phyloP scores from a whole-genome alignment of 345 rosid species.

The Eucalyptus curtisii region DNA sequence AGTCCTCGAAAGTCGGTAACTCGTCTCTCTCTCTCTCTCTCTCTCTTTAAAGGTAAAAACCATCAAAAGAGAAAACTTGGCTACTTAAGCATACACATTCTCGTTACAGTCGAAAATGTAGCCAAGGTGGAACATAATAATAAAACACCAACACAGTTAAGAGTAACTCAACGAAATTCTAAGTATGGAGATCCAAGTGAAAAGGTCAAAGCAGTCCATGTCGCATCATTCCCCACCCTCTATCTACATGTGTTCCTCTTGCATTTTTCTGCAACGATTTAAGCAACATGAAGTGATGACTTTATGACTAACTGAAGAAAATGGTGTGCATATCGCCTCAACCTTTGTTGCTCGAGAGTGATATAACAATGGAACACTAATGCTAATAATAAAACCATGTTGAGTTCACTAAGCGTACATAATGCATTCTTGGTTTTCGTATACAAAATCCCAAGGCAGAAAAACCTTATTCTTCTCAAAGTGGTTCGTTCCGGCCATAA shows the following conservation, averaged over 20 bases:
- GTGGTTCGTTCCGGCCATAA: fast-evolving
- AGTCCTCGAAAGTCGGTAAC: neutral
- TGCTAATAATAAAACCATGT: neutral
- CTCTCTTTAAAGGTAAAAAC: neutral
- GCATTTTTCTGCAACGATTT: neutral
- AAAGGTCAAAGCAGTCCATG: neutral
- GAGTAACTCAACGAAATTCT: neutral
- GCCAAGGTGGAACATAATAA: neutral
- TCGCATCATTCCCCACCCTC: neutral
- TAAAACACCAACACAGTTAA: neutral
- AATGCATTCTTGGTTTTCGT: neutral
- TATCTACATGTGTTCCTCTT: neutral
- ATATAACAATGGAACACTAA: neutral
- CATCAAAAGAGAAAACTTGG: neutral
- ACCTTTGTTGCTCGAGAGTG: neutral
- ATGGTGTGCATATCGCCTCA: neutral
- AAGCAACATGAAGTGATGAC: neutral
- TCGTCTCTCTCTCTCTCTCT: neutral
- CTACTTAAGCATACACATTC: neutral
- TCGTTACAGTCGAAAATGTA: neutral
- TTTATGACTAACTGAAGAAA: neutral
- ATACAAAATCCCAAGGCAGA: neutral
- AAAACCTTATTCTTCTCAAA: neutral
- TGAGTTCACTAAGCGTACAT: neutral
- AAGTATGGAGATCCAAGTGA: neutral